Evolutionary conservation across 2,329 filamentous ascomycete genomes (phyloP).

Genomic region (Emergomyces orientalis): DNA sequence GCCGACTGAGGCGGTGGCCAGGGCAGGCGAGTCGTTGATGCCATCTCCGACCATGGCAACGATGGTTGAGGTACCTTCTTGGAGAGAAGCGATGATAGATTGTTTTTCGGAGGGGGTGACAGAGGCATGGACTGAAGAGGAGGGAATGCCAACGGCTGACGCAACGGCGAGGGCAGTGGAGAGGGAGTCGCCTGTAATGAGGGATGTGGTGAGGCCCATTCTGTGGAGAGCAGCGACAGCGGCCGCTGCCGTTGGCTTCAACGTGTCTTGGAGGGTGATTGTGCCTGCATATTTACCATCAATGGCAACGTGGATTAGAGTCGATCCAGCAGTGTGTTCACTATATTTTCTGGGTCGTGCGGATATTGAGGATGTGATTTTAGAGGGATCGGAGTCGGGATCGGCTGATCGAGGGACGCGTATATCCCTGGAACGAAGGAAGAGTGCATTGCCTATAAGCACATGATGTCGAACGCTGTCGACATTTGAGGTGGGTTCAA

Average conservation of each 20-base stretch:
- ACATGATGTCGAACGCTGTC: conserved; percentile 65
- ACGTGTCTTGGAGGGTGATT: conserved; percentile 75
- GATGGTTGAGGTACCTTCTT: conserved; percentile 63
- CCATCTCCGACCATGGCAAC: conserved; percentile 98
- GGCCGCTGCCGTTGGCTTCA: conserved; percentile 78
- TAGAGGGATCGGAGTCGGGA: conserved; percentile 24
- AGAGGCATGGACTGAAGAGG: conserved; percentile 70
- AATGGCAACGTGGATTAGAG: conserved; percentile 85
- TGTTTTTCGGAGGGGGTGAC: conserved; percentile 89
- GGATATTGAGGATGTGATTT: conserved; percentile 16
- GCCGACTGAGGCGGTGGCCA: conserved; percentile 85
- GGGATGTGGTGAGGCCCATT: conserved; percentile 78
- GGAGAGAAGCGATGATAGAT: conserved; percentile 67
- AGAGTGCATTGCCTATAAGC: conserved; percentile 73
- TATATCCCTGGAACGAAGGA: conserved; percentile 63
- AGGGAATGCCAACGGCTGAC: conserved; percentile 66
- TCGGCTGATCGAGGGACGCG: conserved; percentile 34
- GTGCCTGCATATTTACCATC: conserved; percentile 71
- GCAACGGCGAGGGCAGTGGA: conserved; percentile 80
- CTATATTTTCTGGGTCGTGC: conserved; percentile 27
- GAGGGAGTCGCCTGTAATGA: conserved; percentile 87
- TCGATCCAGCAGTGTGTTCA: conserved; percentile 35
- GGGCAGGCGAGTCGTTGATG: conserved; percentile 94
- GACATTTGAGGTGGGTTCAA: conserved; percentile 64
- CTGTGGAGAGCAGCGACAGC: conserved; percentile 70